Conservation (phyloP, 805 yeast genomes). For the Barnettozyma sp. region DNA sequence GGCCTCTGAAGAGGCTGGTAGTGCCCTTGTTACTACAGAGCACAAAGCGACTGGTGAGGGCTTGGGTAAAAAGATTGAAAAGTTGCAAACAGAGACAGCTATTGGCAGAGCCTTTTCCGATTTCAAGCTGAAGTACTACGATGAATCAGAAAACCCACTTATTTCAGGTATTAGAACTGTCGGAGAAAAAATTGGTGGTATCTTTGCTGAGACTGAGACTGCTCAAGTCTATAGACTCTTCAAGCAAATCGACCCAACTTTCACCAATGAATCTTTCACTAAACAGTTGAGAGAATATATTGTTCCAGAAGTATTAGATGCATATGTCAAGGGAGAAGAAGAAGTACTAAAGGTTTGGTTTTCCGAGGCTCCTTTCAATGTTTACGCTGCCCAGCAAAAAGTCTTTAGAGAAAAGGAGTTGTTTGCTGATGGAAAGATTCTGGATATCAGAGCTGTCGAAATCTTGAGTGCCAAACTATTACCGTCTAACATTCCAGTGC, state of each 20-base stretch:
- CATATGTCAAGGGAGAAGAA: constrained; percentile 88
- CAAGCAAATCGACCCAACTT: constrained; percentile 83
- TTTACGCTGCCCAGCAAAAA: constrained; percentile 89
- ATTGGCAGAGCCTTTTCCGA: constrained; percentile 59
- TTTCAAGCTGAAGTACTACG: constrained; percentile 65
- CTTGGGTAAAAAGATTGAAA: constrained; percentile 57
- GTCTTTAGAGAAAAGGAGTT: constrained; percentile 86
- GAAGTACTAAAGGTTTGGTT: constrained; percentile 81
- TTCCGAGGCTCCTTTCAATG: constrained; percentile 93
- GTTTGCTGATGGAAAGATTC: constrained; percentile 82
- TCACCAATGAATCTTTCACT: constrained; percentile 71
- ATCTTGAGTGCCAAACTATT: constrained; percentile 80
- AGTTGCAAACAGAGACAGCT: constrained; percentile 58
- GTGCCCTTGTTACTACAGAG: constrained; percentile 75
- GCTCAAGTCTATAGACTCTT: constrained; percentile 87
- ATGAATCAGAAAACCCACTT: constrained; percentile 90
- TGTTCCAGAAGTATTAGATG: constrained; percentile 92
- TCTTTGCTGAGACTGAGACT: constrained; percentile 88
- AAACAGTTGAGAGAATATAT: constrained; percentile 84
- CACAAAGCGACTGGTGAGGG: constrained; percentile 67
- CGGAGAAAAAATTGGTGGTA: constrained; percentile 68
- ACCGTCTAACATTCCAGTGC: constrained; percentile 87
- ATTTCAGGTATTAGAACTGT: constrained; percentile 75
- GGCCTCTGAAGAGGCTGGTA: constrained; percentile 77
- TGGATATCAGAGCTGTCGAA: constrained; percentile 94